Evolutionary conservation across 148 eudicot genomes (phyloP).

Genomic region (Diospyros kaki): DNA sequence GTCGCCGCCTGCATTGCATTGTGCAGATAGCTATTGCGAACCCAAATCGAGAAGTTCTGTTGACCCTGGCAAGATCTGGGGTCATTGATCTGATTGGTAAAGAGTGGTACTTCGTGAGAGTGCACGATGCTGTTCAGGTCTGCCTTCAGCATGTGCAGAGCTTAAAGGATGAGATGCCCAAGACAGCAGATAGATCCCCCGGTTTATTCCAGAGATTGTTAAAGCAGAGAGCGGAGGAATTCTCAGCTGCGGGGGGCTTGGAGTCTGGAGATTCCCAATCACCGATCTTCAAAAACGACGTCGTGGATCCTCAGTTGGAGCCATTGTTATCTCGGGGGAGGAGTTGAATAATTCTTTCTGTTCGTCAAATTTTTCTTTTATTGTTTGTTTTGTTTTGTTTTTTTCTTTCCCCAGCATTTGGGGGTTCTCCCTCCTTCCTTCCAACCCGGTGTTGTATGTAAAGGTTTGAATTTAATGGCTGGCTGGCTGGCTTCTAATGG

Average conservation of each 20-base stretch:
- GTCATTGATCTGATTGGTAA: conserved; percentile 78
- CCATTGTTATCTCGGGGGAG: conserved; percentile 62
- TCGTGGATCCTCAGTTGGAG: conserved; percentile 38
- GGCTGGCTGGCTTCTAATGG: too few species aligned
- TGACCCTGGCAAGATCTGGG: conserved; percentile 71
- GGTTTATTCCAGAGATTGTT: conserved; percentile 37
- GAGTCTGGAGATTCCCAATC: conserved; percentile 49
- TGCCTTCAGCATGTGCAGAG: conserved; percentile 80
- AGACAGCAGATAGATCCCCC: conserved; percentile 26
- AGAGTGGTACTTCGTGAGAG: conserved; percentile 97
- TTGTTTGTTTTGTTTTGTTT: too few species aligned
- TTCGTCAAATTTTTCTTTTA: too few species aligned
- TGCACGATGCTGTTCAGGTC: conserved; percentile 92
- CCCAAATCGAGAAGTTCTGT: conserved; percentile 80
- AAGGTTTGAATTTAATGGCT: too few species aligned
- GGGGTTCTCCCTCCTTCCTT: too few species aligned
- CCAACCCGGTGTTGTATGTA: too few species aligned
- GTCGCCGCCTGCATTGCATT: too few species aligned
- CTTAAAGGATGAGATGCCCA: too few species aligned
- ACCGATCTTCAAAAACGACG: conserved; percentile 24
- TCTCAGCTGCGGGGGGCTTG: conserved; percentile 36
- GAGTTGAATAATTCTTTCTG: too few species aligned
- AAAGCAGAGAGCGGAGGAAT: conserved; percentile 46
- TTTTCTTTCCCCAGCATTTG: too few species aligned
- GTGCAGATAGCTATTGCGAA: conserved; percentile 83